Percentiles rank a stretch among this genome's conserved stretches.
These are phyloP conservation scores for Leishmania guyanensis DNA, from an alignment of 208 protist species.

Conservation along the genomic window DNA sequence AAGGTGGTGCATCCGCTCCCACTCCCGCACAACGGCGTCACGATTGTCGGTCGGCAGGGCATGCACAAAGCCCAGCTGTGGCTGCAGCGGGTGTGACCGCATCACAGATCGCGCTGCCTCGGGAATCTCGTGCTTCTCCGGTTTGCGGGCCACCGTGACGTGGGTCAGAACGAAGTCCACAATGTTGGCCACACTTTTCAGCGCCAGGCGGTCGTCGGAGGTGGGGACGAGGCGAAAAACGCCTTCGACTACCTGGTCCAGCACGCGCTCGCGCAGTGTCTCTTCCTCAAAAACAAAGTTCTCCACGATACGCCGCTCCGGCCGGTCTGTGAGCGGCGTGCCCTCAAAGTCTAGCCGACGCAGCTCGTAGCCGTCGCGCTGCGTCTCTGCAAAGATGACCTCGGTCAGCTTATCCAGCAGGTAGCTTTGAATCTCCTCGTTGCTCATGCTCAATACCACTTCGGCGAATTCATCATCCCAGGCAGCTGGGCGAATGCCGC, in stretches of 20 bases:
- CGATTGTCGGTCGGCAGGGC: slow-evolving; percentile 84
- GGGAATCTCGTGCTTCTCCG: slow-evolving; percentile 43
- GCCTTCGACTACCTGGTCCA: slow-evolving; percentile 85
- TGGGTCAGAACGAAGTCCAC: slow-evolving; percentile 89
- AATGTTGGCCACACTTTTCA: slow-evolving; percentile 82
- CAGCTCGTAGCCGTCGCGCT: slow-evolving; percentile 91
- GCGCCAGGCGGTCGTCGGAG: slow-evolving; percentile 71
- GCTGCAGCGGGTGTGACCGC: slow-evolving; percentile 74
- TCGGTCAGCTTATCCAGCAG: slow-evolving; percentile 82
- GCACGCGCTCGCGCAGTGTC: slow-evolving; percentile 85
- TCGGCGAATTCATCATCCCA: slow-evolving; percentile 85
- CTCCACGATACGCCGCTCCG: slow-evolving; percentile 87
- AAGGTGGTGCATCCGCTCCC: slow-evolving; percentile 88
- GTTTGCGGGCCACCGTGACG: slow-evolving; percentile 62
- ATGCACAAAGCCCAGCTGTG: slow-evolving; percentile 83
- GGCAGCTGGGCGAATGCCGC: slow-evolving; percentile 54
- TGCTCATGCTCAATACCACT: slow-evolving; percentile 77
- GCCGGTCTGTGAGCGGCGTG: slow-evolving; percentile 87
- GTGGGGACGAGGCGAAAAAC: slow-evolving; percentile 84
- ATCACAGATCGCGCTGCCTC: slow-evolving; percentile 66
- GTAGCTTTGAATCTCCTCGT: slow-evolving; percentile 72
- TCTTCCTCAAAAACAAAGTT: slow-evolving; percentile 91
- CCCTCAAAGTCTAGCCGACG: slow-evolving; percentile 92
- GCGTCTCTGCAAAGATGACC: slow-evolving; percentile 87
- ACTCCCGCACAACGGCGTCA: slow-evolving; percentile 79